Base-by-base conservation (phyloP, 345 rosid genomes). In the Syzygium aqueum region DNA sequence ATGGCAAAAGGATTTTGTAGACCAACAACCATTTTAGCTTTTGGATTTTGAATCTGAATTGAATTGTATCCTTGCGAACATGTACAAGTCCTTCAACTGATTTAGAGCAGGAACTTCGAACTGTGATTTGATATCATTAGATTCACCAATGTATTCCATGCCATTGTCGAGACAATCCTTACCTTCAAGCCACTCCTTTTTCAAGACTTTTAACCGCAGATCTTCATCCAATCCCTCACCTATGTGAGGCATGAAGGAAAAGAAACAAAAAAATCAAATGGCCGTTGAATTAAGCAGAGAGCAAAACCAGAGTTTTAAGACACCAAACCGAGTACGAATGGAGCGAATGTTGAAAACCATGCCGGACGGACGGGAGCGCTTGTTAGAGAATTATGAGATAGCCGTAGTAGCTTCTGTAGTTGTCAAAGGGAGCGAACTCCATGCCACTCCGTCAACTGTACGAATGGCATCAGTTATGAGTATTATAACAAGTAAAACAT, bases 81-180 rank as follows among this genome's bases (percentile, higher is more conserved):
- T 43, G 46, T 43, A 43, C 46, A 43, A 43, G 46, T 43, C 46
- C 46, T 43, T 43, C 46, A 43, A 43, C 46, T 43, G 46, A 43
- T 43, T 43, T 43, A 43, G 46, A 43, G 7, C 46, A 43, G 46
- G 46, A 43, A 43, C 46, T 43, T 43, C 46, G 7, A 43, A 43
- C 46, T 43, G 7, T 43, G 46, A 43, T 43, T 43, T 6, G 46
- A 43, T 43, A 43, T 43, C 46, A 43, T 43, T 43, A 43, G 46
- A 43, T 43, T 43, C 46, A 43, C 46, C 46, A 43, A 43, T 43
- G 46, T 43, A 43, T 43, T 43, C 46, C 46, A 43, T 6, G 87
- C 99, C 99, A 40, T 96, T 92, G 87, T 97, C 98, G 61, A 97
- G 98, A 86, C 99, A 97, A 53, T 93, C 92, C 86, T 93, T 96